Evolutionary conservation across 2,329 filamentous ascomycete species (phyloP).

Genomic region (Capronia epimyces): DNA sequence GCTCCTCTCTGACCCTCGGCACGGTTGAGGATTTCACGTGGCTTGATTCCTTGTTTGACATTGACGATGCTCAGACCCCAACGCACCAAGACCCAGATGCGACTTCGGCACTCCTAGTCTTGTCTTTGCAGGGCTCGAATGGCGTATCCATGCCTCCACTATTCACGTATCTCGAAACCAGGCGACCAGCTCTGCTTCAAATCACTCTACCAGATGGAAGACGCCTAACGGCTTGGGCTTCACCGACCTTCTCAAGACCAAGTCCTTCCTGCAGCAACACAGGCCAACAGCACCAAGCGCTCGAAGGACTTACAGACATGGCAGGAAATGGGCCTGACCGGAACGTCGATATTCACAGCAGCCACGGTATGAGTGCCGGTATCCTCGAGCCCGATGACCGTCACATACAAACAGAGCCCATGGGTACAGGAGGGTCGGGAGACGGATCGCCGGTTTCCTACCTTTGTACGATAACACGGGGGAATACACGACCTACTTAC

Average conservation of each 20-base stretch:
- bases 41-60: conserved; percentile 14
- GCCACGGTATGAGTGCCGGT: too few relatives aligned
- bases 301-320: not conserved
- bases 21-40: conserved; percentile 8
- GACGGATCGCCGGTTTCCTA: conserved; percentile 4
- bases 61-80: not conserved
- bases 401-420: not conserved
- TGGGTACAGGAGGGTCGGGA: not conserved
- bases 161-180: conserved; percentile 13
- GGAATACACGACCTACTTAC: too few relatives aligned
- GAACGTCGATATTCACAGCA: too few relatives aligned
- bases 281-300: not conserved
- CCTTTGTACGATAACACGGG: not conserved
- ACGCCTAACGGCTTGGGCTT: not conserved
- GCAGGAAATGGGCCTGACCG: too few relatives aligned
- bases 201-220: conserved; percentile 14
- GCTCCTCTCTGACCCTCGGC: conserved; percentile 5
- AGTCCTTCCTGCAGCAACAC: not conserved
- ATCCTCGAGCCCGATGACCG: not conserved
- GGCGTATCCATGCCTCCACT: conserved; percentile 2
- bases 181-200: conserved; percentile 6
- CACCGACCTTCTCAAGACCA: not conserved
- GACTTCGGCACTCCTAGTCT: not conserved
- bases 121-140: conserved; percentile 10
- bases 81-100: not conserved